These are phyloP conservation scores for Marvania coccoides DNA, from an alignment of 139 green algal genomes.

Conservation along the genomic window DNA sequence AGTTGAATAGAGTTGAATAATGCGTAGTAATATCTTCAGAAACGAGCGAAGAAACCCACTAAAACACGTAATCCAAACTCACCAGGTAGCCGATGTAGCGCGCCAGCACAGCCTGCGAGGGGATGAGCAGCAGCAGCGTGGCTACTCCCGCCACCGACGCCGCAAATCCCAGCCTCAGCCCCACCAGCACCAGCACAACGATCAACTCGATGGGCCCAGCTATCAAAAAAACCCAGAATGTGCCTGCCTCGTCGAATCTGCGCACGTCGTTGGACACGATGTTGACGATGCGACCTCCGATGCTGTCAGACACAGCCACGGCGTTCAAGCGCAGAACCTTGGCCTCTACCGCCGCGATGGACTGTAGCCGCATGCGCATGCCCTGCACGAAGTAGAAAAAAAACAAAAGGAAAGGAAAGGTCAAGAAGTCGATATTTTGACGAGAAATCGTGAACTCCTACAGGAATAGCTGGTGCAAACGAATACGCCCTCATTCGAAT, in stretches of 20 bases:
- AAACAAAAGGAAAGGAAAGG: too few species aligned
- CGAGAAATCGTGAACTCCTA: too few species aligned
- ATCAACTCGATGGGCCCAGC: constrained; percentile 50
- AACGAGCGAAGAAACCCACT: too few species aligned
- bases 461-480: too few species aligned
- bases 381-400: too few species aligned
- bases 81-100: constrained; percentile 48
- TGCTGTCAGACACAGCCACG: constrained; percentile 40
- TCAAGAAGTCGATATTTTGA: too few species aligned
- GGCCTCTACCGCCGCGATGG: constrained; percentile 37
- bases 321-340: constrained; percentile 67
- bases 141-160: constrained; percentile 56
- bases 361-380: constrained; percentile 60
- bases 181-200: constrained; percentile 63
- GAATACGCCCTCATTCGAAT: too few species aligned
- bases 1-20: too few species aligned
- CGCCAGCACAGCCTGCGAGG: constrained; percentile 51
- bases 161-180: constrained; percentile 52
- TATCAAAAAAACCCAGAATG: constrained; percentile 59
- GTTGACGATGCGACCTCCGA: constrained; percentile 39
- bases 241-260: constrained; percentile 62
- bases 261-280: constrained; percentile 56
- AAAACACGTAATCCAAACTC: too few species aligned
- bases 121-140: constrained; percentile 55
- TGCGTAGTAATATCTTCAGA: too few species aligned